Evolutionary conservation across 768 basidiomycete genomes (phyloP), one percentile per base, ranked within the genome.

Genomic region (Calocera cornea): DNA sequence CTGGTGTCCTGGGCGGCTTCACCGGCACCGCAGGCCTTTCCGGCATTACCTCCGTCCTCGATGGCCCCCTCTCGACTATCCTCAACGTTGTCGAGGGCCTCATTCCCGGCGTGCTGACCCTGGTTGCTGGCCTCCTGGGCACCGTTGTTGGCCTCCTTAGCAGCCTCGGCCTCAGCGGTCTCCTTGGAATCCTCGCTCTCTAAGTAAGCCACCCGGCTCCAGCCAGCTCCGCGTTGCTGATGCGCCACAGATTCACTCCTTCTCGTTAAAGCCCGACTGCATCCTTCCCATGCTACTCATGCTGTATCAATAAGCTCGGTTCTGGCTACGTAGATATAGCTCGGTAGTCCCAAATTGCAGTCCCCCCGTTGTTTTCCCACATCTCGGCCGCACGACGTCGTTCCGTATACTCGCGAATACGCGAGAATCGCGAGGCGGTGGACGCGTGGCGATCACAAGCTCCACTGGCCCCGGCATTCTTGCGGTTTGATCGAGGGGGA

Each of bases 81-180:
- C 60, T 76, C 24, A 24, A 41, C 34, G 73, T 73, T 36, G 71
- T 76, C 29, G 74, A 76, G 65, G 69, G 41, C 22, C 72, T 76
- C 65, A 70, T 76, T 33, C 73, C 72, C 31, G 76, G 73, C 40
- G 73, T 74, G 19, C 72, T 76, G 64, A 71, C 67, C 49, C 72
- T 76, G 66, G 74, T 76, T 60, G 71, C 75, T 12, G 67, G 74
- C 31, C 66, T 50, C 19, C 54, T 70, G 19, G 66, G 63, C 27
- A 66, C 69, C 40, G 70, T 70, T 27, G 68, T 68, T 17, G 54
- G 47, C 2, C 68, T 70, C 17, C 67, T 70, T 19, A 29, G 68
- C 36, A 54, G 63, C 34, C 68, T 70, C 11, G 70, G 68, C 17
- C 65, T 70, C 22, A 60, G 14, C 31, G 27, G 31, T 19, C 54